Conservation (phyloP, 2,329 filamentous ascomycete species). For the Drechslerella coelobrocha region DNA sequence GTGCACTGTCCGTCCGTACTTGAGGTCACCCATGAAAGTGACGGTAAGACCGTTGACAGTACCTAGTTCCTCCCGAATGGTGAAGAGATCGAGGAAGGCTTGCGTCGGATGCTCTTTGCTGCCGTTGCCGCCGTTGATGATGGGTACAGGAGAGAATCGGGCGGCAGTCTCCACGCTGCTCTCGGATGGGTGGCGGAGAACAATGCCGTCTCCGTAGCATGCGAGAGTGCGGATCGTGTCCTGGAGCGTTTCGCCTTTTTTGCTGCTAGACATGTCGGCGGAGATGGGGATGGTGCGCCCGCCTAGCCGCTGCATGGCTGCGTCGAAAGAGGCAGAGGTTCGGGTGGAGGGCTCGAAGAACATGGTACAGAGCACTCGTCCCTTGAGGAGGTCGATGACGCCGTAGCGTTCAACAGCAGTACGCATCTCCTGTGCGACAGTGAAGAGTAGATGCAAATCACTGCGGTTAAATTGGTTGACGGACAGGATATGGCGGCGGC, state of each 20-base stretch:
- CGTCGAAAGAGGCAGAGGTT: slow-evolving; percentile 94
- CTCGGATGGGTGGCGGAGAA: slow-evolving; percentile 91
- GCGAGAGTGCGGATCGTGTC: slow-evolving; percentile 92
- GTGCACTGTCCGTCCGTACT: slow-evolving; percentile 92
- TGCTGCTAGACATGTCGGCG: slow-evolving; percentile 82
- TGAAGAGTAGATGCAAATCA: slow-evolving; percentile 92
- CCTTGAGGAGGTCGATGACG: slow-evolving; percentile 83
- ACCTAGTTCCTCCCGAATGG: slow-evolving; percentile 94
- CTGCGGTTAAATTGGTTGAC: slow-evolving; percentile 87
- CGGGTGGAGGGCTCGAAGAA: slow-evolving; percentile 98
- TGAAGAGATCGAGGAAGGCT: slow-evolving; percentile 96
- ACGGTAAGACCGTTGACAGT: slow-evolving; percentile 95
- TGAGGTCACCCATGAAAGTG: slow-evolving; percentile 91
- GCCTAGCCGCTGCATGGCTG: slow-evolving; percentile 96
- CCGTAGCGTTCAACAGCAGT: slow-evolving; percentile 91
- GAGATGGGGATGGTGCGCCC: slow-evolving; percentile 83
- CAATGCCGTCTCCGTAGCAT: slow-evolving; percentile 92
- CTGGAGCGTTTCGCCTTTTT: slow-evolving; percentile 92
- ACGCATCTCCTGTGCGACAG: slow-evolving; percentile 96
- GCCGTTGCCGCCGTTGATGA: slow-evolving; percentile 95
- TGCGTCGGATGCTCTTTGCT: slow-evolving; percentile 96
- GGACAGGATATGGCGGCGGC: slow-evolving; percentile 85
- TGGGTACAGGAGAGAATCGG: slow-evolving; percentile 85
- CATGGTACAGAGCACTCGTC: slow-evolving; percentile 84
- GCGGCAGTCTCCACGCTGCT: slow-evolving; percentile 79